Conservation (phyloP, 352 stramenopile genomes). For the Pythium biforme region DNA sequence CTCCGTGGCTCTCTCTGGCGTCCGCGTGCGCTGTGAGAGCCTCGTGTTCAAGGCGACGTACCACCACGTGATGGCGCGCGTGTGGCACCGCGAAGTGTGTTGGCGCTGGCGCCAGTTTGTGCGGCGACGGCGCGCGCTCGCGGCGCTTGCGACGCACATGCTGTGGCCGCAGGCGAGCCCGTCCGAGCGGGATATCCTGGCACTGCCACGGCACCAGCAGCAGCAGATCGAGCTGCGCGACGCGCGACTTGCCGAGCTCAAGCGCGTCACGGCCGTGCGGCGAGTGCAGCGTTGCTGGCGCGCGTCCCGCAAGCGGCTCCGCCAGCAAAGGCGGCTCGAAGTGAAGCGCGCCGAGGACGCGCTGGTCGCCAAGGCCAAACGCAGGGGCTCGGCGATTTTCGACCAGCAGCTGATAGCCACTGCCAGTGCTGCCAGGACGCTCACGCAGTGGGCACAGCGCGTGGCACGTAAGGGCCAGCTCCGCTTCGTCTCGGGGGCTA, state of each 20-base stretch:
- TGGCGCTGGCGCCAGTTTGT: conserved; percentile 19
- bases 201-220: not conserved
- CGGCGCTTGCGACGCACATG: conserved; percentile 6
- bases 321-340: not conserved
- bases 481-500: no score
- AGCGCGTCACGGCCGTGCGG: conserved; percentile 12
- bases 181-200: not conserved
- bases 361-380: conserved; percentile 13
- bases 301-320: conserved; percentile 8
- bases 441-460: conserved; percentile 4
- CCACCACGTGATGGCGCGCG: conserved; percentile 1
- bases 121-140: not conserved
- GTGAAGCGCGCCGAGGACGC: conserved; percentile 22
- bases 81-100: conserved; percentile 9
- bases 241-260: conserved; percentile 20
- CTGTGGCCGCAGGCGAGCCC: conserved; percentile 12
- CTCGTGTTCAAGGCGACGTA: conserved; percentile 1
- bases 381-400: not conserved
- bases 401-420: not conserved
- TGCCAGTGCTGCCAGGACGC: not conserved
- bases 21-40: not conserved
- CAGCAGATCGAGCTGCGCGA: not conserved
- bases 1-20: not conserved
- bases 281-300: conserved; percentile 27
- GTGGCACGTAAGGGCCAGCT: not conserved